A percentile compares a stretch with the other conserved stretches of the same genome.
Evolutionary conservation across 108 stramenopile species (phyloP).

Genomic region (Chaetoceros tenuissimus): DNA sequence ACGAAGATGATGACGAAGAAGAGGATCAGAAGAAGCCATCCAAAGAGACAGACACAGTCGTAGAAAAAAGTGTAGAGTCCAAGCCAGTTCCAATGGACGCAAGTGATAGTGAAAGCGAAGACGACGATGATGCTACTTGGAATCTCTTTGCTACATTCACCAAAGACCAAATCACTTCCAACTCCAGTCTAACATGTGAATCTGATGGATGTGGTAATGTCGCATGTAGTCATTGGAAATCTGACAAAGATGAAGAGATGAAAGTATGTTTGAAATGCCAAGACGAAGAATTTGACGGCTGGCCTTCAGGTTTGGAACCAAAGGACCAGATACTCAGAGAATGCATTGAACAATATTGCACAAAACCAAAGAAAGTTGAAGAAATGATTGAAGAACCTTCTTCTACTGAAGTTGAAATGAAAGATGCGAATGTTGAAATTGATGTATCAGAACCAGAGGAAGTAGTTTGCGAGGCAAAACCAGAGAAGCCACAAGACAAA

Average conservation of each 20-base stretch:
- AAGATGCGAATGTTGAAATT: slow-evolving; percentile 4
- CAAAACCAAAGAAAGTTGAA: not conserved
- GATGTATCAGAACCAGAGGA: slow-evolving; percentile 1
- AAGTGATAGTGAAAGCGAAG: slow-evolving; percentile 4
- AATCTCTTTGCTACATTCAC: not conserved
- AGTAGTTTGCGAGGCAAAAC: not conserved
- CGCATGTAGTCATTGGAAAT: not conserved
- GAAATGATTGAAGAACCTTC: not conserved
- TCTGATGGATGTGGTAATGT: not conserved
- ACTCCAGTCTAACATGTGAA: not conserved
- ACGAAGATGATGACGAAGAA: slow-evolving; percentile 17
- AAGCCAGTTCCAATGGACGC: no score
- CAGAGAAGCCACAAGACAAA: not conserved
- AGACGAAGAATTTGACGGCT: not conserved
- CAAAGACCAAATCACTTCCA: slow-evolving; percentile 1
- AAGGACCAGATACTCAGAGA: no score
- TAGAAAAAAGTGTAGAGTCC: slow-evolving; percentile 6
- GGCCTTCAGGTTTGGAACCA: slow-evolving; percentile 1
- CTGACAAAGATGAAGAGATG: not conserved
- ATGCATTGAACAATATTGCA: slow-evolving; percentile 1
- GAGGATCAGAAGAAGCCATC: not conserved
- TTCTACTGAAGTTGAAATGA: not conserved
- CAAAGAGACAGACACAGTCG: not conserved
- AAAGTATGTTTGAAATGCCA: not conserved
- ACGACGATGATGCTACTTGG: slow-evolving; percentile 7